These are phyloP conservation scores for Selaginella tamariscina DNA, from an alignment of 75 land plant genomes.

Conservation along the genomic window DNA sequence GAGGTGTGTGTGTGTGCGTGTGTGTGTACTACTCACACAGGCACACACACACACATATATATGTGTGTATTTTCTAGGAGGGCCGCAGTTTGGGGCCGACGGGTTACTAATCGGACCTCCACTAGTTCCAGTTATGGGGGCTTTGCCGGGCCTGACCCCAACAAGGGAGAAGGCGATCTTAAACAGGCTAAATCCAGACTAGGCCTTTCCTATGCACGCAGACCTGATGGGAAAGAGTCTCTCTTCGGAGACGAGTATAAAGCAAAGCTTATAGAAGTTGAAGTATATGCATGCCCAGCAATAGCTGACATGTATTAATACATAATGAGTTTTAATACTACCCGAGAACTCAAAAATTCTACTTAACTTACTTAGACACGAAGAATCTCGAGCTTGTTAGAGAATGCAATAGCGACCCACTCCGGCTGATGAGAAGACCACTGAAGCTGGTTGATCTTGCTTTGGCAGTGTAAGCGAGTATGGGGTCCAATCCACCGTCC, in stretches of 20 bases:
- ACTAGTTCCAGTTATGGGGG: slow-evolving; percentile 84
- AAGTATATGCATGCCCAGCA: slow-evolving; percentile 15
- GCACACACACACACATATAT: too few species aligned
- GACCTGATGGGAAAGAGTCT: slow-evolving; percentile 77
- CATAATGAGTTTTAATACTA: too few species aligned
- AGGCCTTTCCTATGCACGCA: slow-evolving; percentile 70
- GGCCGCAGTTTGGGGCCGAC: slow-evolving; percentile 88
- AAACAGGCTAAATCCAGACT: slow-evolving; percentile 63
- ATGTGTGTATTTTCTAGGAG: too few species aligned
- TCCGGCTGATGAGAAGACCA: slow-evolving; percentile 83
- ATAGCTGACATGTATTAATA: slow-evolving; percentile 18
- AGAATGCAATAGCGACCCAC: slow-evolving; percentile 81
- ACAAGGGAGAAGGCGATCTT: slow-evolving; percentile 61
- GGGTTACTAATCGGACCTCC: slow-evolving; percentile 84
- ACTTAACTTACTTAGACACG: slow-evolving; percentile 33
- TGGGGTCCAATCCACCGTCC: slow-evolving; percentile 68
- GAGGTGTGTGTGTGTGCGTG: too few species aligned
- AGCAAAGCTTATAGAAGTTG: slow-evolving; percentile 12
- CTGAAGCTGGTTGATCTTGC: slow-evolving; percentile 90
- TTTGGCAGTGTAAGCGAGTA: slow-evolving; percentile 51
- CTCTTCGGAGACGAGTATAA: slow-evolving; percentile 41
- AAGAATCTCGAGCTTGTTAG: slow-evolving; percentile 68
- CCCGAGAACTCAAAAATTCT: too few species aligned
- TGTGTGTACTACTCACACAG: too few species aligned
- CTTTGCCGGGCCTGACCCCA: slow-evolving; percentile 77